These are phyloP conservation scores for Kodamaea fukazawae DNA, from an alignment of 805 yeast species.

Conservation along the genomic window DNA sequence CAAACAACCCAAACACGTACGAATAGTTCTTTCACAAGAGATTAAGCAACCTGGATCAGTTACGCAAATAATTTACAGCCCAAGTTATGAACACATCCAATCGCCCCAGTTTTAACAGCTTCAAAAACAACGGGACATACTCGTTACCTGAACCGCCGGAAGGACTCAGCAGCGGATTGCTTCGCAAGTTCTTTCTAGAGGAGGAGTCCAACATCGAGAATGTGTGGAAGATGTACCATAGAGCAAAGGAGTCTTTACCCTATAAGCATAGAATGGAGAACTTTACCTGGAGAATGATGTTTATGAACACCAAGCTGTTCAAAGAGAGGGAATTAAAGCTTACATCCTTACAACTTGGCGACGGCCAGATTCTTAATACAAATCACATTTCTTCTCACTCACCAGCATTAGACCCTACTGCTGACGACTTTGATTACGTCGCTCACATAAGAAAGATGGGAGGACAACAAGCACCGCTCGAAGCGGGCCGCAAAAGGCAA, in stretches of 20 bases:
- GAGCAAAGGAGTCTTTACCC: constrained; percentile 72
- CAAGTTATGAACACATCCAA: too few species aligned
- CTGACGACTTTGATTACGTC: constrained; percentile 58
- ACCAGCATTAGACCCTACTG: constrained; percentile 38
- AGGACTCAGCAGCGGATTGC: too few species aligned
- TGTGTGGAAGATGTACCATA: constrained; percentile 79
- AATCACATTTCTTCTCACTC: not conserved
- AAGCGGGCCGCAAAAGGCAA: constrained; percentile 16
- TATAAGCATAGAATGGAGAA: constrained; percentile 77
- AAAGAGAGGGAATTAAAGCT: not conserved
- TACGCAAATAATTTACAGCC: too few species aligned
- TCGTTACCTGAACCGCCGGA: too few species aligned
- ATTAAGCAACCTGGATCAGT: too few species aligned
- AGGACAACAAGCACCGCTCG: not conserved
- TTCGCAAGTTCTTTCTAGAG: constrained; percentile 1
- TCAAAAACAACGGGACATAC: too few species aligned
- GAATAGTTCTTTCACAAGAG: too few species aligned
- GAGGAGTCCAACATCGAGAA: constrained; percentile 21
- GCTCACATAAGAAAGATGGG: constrained; percentile 62
- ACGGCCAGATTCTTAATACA: not conserved
- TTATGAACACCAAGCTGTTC: constrained; percentile 28
- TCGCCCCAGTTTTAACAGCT: too few species aligned
- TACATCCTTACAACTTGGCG: not conserved
- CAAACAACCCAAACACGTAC: too few species aligned
- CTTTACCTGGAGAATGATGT: constrained; percentile 86